phyloP scores from a whole-genome alignment of 2,329 filamentous ascomycete genomes.

The Talaromyces marneffei region DNA sequence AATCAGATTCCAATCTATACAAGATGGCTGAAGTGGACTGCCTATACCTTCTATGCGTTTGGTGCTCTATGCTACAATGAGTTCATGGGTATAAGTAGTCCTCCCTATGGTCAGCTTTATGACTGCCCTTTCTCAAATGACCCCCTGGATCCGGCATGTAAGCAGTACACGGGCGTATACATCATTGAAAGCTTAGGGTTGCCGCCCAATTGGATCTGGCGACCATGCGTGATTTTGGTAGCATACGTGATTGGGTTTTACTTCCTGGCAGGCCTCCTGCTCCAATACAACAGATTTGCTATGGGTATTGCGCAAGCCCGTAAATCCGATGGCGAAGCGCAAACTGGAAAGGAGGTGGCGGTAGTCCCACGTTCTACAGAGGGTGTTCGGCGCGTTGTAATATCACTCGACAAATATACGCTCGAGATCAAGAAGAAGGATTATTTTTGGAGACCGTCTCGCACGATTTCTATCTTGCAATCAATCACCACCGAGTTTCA shows the following conservation, averaged over 20 bases:
- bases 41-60: conserved; percentile 54
- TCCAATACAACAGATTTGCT: conserved; percentile 61
- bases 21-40: conserved; percentile 62
- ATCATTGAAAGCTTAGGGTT: conserved; percentile 66
- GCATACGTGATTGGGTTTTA: conserved; percentile 62
- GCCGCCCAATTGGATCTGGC: conserved; percentile 59
- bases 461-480: conserved; percentile 52
- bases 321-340: conserved; percentile 54
- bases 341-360: conserved; percentile 62
- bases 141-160: conserved; percentile 59
- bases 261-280: conserved; percentile 53
- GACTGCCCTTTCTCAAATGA: conserved; percentile 62
- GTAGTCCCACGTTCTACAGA: conserved; percentile 51
- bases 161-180: conserved; percentile 62
- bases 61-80: conserved; percentile 67
- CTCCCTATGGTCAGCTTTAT: conserved; percentile 58
- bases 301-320: conserved; percentile 64
- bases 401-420: conserved; percentile 59
- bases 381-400: conserved; percentile 55
- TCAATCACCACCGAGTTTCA: conserved; percentile 62
- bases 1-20: conserved; percentile 70
- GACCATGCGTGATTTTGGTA: conserved; percentile 59
- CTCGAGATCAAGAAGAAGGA: conserved; percentile 60
- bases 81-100: conserved; percentile 45
- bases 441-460: conserved; percentile 42